Conservation (phyloP, 257 asterid species). For the Avicennia marina region DNA sequence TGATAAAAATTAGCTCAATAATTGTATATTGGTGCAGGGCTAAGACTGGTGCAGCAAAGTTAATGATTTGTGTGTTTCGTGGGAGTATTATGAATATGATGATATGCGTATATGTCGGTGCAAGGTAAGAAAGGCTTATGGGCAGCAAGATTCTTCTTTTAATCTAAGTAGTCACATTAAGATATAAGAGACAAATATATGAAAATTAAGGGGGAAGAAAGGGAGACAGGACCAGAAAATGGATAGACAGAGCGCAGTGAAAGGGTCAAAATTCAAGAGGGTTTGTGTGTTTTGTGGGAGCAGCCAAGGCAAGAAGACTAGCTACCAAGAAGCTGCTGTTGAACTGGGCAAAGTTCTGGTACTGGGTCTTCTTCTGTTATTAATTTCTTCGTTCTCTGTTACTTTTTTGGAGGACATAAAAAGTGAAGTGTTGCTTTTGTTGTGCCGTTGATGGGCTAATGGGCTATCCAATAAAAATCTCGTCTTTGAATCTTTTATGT, state of each 20-base stretch:
- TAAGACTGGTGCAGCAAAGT: no score
- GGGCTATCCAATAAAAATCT: no score
- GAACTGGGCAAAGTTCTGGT: slow-evolving; percentile 79
- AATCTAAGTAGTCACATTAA: slow-evolving; percentile 11
- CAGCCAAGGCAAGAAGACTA: slow-evolving; percentile 80
- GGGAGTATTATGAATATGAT: no score
- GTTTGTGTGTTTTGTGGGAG: slow-evolving; percentile 95
- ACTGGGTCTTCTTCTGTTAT: slow-evolving; percentile 6
- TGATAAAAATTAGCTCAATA: no score
- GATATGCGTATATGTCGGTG: no score
- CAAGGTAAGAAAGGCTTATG: background rate
- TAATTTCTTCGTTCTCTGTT: background rate
- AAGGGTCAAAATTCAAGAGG: slow-evolving; percentile 66
- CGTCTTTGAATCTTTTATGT: no score
- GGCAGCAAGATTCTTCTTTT: slow-evolving; percentile 20
- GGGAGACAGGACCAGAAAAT: slow-evolving; percentile 12
- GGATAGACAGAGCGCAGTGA: slow-evolving; percentile 45
- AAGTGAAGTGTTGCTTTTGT: background rate
- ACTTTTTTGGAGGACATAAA: background rate
- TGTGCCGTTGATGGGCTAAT: background rate
- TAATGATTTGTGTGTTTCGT: no score
- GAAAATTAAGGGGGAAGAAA: background rate
- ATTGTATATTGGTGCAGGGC: no score
- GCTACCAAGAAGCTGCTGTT: slow-evolving; percentile 85
- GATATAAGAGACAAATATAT: slow-evolving; percentile 14